Percentiles rank a stretch among this genome's conserved stretches.
Conservation (phyloP, 2,329 filamentous ascomycete species). For the Colletotrichum magnum region DNA sequence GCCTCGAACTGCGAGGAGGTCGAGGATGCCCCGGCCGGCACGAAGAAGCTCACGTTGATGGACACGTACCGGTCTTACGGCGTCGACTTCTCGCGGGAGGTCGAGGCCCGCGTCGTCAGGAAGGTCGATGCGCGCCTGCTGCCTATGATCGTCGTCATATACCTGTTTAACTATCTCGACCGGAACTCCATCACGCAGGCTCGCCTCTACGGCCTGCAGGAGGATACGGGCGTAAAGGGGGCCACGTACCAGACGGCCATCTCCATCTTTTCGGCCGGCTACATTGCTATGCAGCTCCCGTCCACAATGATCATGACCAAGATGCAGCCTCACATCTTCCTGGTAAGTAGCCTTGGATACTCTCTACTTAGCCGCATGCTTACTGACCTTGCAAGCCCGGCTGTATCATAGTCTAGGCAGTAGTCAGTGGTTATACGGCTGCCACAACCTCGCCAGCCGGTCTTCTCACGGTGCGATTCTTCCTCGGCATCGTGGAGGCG, state of each 20-base stretch:
- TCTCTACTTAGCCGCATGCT: too few relatives aligned
- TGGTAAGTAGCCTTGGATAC: constrained; percentile 33
- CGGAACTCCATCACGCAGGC: constrained; percentile 27
- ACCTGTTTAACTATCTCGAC: constrained; percentile 57
- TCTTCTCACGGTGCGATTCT: constrained; percentile 43
- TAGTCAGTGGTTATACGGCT: constrained; percentile 43
- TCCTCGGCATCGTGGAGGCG: constrained; percentile 48
- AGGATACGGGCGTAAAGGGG: constrained; percentile 7
- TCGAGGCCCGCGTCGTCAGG: constrained; percentile 49
- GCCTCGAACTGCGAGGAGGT: neutral
- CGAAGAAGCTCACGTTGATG: neutral
- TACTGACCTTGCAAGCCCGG: too few relatives aligned
- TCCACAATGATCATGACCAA: constrained; percentile 52
- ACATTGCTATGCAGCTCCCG: constrained; percentile 53
- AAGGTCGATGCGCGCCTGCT: constrained; percentile 56
- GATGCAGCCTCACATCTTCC: constrained; percentile 56
- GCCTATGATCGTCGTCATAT: constrained; percentile 65
- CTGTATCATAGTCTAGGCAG: constrained; percentile 42
- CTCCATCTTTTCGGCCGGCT: constrained; percentile 51
- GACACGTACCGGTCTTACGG: constrained; percentile 18
- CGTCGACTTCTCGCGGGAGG: neutral
- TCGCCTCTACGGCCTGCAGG: neutral
- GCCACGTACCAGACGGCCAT: constrained; percentile 52
- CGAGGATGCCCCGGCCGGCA: neutral
- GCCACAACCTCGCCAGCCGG: constrained; percentile 33